Base-by-base conservation (phyloP, 371 early-diverging fungal genomes). In the Lichtheimia ornata region DNA sequence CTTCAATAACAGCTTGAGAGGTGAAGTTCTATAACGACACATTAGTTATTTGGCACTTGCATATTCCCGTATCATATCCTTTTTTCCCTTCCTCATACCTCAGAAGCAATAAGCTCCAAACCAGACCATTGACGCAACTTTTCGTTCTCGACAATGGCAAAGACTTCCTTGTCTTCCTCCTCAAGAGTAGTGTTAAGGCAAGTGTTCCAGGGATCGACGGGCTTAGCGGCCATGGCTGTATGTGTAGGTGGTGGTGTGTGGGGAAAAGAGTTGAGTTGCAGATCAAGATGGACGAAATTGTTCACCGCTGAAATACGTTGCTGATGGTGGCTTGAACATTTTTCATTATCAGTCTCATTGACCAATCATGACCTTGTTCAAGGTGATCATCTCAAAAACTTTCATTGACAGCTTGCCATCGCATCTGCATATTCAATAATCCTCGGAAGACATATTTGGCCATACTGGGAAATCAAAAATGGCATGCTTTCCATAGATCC, bases 81-180 rank as follows among this genome's bases (percentile, higher is more conserved):
- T 28, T 25, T 17, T 28, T 25, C n/a, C 15, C 41, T 57, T 54
- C 12, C 15, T 43, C 22, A 13, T 74, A 93, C 94, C 90, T 98
- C 99, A 41, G 98, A 98, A 53, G 99, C 98, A 74, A 99, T 99
- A 66, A 99, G 84, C 69, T 97, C 97, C 41, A 99, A 86, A 66
- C 93, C 89, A 63, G 96, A 94, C 78, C 89, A 87, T 86, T 99
- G 99, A 73, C 99, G 88, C 73, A 91, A 88, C 87, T 98, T 98
- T 76, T 99, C 99, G 58, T 88, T 74, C 77, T 97, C 94, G 67
- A 99, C 92, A 68, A 99, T 88, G 57, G 89, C 77, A 74, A 87
- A 90, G 67, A 99, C 82, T 73, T 97, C 98, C 43, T 91, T 93
- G 75, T 99, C 99, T 57, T 89, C 92, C 61, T 84, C 84, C 61